Evolutionary conservation across 768 basidiomycete species (phyloP).

Genomic region (Lyophyllum atratum): DNA sequence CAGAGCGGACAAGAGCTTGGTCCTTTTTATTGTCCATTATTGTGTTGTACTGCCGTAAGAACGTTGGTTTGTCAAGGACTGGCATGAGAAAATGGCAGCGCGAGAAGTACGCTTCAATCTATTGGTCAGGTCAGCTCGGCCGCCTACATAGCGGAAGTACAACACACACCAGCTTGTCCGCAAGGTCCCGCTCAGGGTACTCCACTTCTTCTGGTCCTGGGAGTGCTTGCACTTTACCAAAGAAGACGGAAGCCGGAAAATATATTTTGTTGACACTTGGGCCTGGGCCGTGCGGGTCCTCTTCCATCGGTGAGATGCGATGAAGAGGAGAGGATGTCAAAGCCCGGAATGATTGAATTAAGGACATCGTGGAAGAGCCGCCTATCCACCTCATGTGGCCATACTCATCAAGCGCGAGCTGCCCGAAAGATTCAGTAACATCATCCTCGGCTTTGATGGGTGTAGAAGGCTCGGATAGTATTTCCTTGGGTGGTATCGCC

Average conservation of each 20-base stretch:
- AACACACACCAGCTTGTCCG: slow-evolving; percentile 77
- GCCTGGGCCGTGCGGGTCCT: slow-evolving; percentile 77
- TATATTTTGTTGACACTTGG: slow-evolving; percentile 84
- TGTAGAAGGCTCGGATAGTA: slow-evolving; percentile 36
- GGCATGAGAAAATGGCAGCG: slow-evolving; percentile 89
- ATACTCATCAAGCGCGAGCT: slow-evolving; percentile 86
- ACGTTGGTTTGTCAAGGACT: slow-evolving; percentile 82
- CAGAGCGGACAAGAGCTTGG: slow-evolving; percentile 48
- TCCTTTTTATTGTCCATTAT: slow-evolving; percentile 75
- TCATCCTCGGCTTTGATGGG: slow-evolving; percentile 69
- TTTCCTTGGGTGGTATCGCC: slow-evolving; percentile 37
- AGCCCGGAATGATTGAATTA: slow-evolving; percentile 85
- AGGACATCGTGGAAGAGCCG: slow-evolving; percentile 88
- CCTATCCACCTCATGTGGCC: slow-evolving; percentile 93
- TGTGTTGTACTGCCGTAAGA: slow-evolving; percentile 67
- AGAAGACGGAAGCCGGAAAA: slow-evolving; percentile 86
- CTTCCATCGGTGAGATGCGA: slow-evolving; percentile 82
- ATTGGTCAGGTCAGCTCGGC: slow-evolving; percentile 24
- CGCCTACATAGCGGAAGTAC: slow-evolving; percentile 15
- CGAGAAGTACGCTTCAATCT: slow-evolving; percentile 88
- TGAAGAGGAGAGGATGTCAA: slow-evolving; percentile 72
- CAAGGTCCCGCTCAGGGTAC: slow-evolving; percentile 81
- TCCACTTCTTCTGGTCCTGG: slow-evolving; percentile 86
- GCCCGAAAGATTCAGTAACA: slow-evolving; percentile 83
- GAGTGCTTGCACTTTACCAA: slow-evolving; percentile 81